Conservation (phyloP, 2,329 filamentous ascomycete species). For the Paecilomyces formosus region DNA sequence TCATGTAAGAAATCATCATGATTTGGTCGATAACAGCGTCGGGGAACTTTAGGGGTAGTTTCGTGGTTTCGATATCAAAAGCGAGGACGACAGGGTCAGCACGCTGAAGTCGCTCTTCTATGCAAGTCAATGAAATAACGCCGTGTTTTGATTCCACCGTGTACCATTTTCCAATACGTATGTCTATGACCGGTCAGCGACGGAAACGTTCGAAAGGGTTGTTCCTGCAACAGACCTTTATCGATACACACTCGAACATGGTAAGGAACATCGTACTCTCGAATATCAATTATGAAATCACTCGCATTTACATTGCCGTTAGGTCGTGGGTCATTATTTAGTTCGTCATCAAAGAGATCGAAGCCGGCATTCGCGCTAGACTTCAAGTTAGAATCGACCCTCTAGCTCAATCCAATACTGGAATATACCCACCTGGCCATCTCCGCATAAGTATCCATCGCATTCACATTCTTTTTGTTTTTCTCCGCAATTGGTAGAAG, state of each 20-base stretch:
- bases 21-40: slow-evolving; percentile 91
- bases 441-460: slow-evolving; percentile 97
- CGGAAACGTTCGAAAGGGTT: neutral
- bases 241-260: slow-evolving; percentile 99
- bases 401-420: neutral
- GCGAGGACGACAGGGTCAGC: slow-evolving; percentile 97
- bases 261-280: slow-evolving; percentile 98
- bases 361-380: slow-evolving; percentile 69
- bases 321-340: slow-evolving; percentile 71
- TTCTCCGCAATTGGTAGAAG: slow-evolving; percentile 89
- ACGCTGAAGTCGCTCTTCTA: slow-evolving; percentile 80
- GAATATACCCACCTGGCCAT: slow-evolving; percentile 61
- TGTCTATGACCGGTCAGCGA: slow-evolving; percentile 52
- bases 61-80: slow-evolving; percentile 98
- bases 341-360: slow-evolving; percentile 90
- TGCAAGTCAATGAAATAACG: slow-evolving; percentile 69
- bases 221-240: slow-evolving; percentile 53
- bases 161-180: slow-evolving; percentile 96
- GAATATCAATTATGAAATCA: slow-evolving; percentile 96
- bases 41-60: slow-evolving; percentile 91
- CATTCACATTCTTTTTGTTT: slow-evolving; percentile 92
- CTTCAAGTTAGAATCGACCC: slow-evolving; percentile 12
- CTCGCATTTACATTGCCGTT: slow-evolving; percentile 80
- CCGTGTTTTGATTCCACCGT: slow-evolving; percentile 91
- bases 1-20: slow-evolving; percentile 99